Evolutionary conservation across 2,329 filamentous ascomycete genomes (phyloP).

Genomic region (Aspergillus transmontanensis): DNA sequence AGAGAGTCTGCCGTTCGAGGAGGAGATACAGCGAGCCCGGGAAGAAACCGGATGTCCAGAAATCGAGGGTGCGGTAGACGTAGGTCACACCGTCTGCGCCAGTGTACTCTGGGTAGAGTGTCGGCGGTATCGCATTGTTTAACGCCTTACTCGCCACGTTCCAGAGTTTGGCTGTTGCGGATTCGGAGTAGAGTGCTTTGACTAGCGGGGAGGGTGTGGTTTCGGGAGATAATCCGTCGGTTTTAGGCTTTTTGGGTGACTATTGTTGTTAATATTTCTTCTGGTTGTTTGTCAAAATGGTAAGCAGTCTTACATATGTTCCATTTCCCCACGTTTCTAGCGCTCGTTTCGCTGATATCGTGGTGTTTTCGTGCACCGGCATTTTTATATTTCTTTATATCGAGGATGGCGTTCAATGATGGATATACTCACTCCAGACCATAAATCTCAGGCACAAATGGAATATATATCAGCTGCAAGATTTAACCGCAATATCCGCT

Average conservation of each 20-base stretch:
- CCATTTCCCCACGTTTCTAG: not conserved
- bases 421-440: not conserved
- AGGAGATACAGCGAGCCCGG: conserved; percentile 49
- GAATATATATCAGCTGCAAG: not conserved
- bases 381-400: not conserved
- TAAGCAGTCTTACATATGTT: not conserved
- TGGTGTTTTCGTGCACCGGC: not conserved
- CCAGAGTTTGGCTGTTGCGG: conserved; percentile 26
- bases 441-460: too few species aligned
- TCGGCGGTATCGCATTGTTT: conserved; percentile 10
- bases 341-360: not conserved
- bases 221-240: not conserved
- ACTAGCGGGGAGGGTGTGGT: not conserved
- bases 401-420: not conserved
- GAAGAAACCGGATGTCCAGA: conserved; percentile 56
- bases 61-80: conserved; percentile 44
- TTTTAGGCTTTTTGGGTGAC: not conserved
- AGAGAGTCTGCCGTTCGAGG: conserved; percentile 34
- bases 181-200: conserved; percentile 21
- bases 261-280: not conserved
- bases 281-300: rapidly evolving
- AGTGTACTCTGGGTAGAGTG: conserved; percentile 22
- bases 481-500: not conserved
- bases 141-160: conserved; percentile 20
- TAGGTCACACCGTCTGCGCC: conserved; percentile 29